Conservation (phyloP, 2,329 filamentous ascomycete genomes). For the Alternaria solani region DNA sequence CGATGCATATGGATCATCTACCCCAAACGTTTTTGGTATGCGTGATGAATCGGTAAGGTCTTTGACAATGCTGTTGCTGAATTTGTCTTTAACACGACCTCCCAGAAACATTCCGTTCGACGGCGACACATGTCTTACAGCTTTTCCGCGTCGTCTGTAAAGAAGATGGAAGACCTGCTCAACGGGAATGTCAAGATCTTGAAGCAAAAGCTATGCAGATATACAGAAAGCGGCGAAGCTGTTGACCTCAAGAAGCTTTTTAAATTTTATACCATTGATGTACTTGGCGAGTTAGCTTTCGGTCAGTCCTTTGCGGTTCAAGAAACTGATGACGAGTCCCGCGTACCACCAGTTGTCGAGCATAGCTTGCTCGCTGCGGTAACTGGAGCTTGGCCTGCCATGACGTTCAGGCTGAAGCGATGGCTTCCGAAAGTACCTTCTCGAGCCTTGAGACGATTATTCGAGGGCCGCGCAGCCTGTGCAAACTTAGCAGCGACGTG, state of each 20-base stretch:
- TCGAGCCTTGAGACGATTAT: neutral
- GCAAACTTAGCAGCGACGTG: neutral
- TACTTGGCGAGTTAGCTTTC: neutral
- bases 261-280: neutral
- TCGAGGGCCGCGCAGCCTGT: neutral
- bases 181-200: neutral
- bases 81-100: neutral
- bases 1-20: neutral
- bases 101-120: neutral
- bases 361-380: neutral
- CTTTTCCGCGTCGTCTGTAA: neutral
- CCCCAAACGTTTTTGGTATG: neutral
- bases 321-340: neutral
- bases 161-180: neutral
- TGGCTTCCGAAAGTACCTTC: neutral
- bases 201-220: neutral
- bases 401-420: neutral
- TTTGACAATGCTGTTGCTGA: neutral
- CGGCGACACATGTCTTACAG: neutral
- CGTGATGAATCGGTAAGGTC: neutral
- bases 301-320: neutral
- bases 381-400: neutral
- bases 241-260: neutral
- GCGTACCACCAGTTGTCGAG: neutral
- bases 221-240: neutral